Evolutionary conservation across 2,329 filamentous ascomycete species (phyloP), one percentile per base, ranked within the genome.

Genomic region (Aspergillus pseudoviridinutans): DNA sequence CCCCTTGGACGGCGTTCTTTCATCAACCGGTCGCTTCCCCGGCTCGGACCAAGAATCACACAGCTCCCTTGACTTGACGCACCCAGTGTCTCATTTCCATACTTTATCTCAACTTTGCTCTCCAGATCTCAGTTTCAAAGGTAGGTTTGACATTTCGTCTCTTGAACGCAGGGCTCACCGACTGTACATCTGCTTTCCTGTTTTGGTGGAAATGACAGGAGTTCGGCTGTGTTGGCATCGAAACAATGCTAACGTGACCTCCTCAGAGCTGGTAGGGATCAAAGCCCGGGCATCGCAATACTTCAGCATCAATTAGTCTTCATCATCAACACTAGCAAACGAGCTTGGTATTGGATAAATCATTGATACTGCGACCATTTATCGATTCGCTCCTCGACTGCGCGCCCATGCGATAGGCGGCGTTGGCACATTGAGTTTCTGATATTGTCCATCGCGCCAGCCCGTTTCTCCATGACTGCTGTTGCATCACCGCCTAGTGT

Each of bases 401-500:
- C 51, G 61, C 58, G 56, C 61, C 54, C 55, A 61, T 60, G 55
- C 55, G 51, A 66, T 61, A 63, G 47, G 53, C 46, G 54, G 49
- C 49, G 38, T 50, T 25, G 28, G 28, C 55, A 50, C 54, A 22
- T 50, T 56, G 51, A 58, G 55, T 49, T 53, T 51, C 56, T 56
- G 49, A 44, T 59, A 53, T 59, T 49, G 64, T 57, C 57, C 38
- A 53, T 58, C 52, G 50, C 50, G 50, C 50, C 22, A 47, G 60
- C 50, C 64, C 65, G 66, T 58, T 71, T 71, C 72, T 74, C 71
- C 72, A 87, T 87, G 84, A 87, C 85, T 79, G 85, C 85, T 70
- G 85, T 88, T 71, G 85, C 84, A 71, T 83, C 84, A 76, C 84
- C 84, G 62, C 80, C 84, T 67, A 84, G 82, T 72, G 84, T 87